phyloP scores from a whole-genome alignment of 164 flowering plant species.

The Stephania yunnanensis region DNA sequence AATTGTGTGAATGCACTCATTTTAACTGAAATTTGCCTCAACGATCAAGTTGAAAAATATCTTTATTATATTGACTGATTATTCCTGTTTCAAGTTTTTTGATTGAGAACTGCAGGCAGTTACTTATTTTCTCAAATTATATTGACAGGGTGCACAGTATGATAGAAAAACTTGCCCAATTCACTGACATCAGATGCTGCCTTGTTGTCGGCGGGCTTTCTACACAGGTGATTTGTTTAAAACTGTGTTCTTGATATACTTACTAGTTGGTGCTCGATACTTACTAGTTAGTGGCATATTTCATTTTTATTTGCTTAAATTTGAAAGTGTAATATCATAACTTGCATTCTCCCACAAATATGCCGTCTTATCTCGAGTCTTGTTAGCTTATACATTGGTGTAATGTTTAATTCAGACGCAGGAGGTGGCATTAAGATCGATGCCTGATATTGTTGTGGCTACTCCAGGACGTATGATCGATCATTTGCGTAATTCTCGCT shows the following conservation, averaged over 20 bases:
- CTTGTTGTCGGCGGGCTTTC: conserved; percentile 89
- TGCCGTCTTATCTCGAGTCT: background rate
- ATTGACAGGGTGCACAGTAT: conserved; percentile 84
- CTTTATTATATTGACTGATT: no score
- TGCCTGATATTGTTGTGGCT: conserved; percentile 97
- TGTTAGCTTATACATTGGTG: background rate
- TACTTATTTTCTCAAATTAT: background rate
- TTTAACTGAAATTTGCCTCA: background rate
- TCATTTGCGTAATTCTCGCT: conserved; percentile 89
- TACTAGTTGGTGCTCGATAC: background rate
- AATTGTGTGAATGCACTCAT: background rate
- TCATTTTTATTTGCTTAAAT: background rate
- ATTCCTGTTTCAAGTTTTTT: background rate
- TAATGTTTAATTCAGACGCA: conserved; percentile 48
- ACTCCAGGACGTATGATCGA: conserved; percentile 98
- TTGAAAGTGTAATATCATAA: background rate
- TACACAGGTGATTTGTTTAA: conserved; percentile 49
- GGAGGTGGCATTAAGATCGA: conserved; percentile 77
- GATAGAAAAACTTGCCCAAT: conserved; percentile 84
- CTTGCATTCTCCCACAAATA: background rate
- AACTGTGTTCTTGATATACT: background rate
- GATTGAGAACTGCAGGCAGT: background rate
- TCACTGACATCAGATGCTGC: conserved; percentile 86
- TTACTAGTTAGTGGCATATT: no score
- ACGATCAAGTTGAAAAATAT: background rate